Base-by-base conservation (phyloP, 805 yeast species). In the Yarrowia alimentaria region DNA sequence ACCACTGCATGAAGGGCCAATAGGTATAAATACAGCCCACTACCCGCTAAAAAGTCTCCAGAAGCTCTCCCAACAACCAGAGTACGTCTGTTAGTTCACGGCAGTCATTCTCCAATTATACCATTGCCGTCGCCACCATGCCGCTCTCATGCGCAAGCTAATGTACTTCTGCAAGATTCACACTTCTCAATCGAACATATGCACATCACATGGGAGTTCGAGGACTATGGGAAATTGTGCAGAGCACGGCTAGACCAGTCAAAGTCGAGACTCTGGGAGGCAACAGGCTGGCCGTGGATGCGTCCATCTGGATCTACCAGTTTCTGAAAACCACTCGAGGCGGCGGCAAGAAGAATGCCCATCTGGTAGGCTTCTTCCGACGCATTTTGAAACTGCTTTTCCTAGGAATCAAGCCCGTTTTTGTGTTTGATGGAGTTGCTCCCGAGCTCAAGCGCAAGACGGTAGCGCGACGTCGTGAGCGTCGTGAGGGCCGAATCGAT, bases 251-350 rank as follows among this genome's bases (percentile, higher is more conserved):
- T 0, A 73, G 85, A 43, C 96, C 99, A 0, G 95, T 93, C 2
- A 75, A 91, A 50, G 73, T 93, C 21, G 98, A 91, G 64, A 81
- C 94, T 0, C 73, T 93, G 26, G 77, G 85, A 17, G 80, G 89
- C 53, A 84, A 83, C 62, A 72, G 76, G 49, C 70, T 93, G 59
- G 99, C 99, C 0, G 91, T 93, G 6, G 99, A 93, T 72, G 99
- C 99, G 1, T 91, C 98, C 2, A 93, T 93, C 56, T 93, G 99
- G 99, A 85, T 93, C 51, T 93, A 93, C 63, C 99, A 93, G 65
- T 93, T 93, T 62, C 71, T 93, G 56, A 93, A 91, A 64, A 98
- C 98, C 1, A 94, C 93, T 17, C 75, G 98, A 58, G 68, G 78
- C 30, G 83, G 84, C 22, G 99, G 98, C 6, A 78, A 83, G 54